phyloP scores from a whole-genome alignment of 352 stramenopile genomes.

The Globisporangium nagaii region DNA sequence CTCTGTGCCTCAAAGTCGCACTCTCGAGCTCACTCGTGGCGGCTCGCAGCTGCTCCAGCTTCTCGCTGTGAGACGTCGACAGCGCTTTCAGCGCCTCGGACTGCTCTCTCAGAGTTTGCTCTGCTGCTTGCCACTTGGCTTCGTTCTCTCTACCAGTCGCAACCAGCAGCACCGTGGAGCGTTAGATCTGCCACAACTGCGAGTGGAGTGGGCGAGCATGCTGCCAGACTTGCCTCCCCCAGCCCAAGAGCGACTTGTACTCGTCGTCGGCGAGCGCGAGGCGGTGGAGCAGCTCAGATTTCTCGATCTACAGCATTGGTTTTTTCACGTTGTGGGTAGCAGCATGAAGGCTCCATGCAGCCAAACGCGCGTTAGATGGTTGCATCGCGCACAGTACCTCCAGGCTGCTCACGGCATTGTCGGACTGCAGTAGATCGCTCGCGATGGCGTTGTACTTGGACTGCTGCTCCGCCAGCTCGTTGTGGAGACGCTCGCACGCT shows the following conservation, averaged over 20 bases:
- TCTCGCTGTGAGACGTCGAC: constrained; percentile 13
- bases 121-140: constrained; percentile 23
- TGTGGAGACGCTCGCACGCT: constrained; percentile 14
- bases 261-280: constrained; percentile 26
- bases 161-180: too few relatives aligned
- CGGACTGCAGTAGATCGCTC: constrained; percentile 21
- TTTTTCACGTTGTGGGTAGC: neutral
- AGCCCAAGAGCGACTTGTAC: constrained; percentile 25
- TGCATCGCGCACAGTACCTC: constrained; percentile 16
- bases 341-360: neutral
- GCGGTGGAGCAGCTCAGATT: constrained; percentile 20
- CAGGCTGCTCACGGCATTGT: constrained; percentile 12
- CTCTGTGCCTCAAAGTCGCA: constrained; percentile 9
- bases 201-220: too few relatives aligned
- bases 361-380: too few relatives aligned
- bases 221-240: constrained; percentile 25
- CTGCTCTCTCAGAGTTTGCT: constrained; percentile 34
- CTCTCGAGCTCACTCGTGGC: constrained; percentile 17
- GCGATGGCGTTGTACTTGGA: constrained; percentile 15
- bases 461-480: constrained; percentile 17
- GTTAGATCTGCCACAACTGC: too few relatives aligned
- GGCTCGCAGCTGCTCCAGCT: constrained; percentile 17
- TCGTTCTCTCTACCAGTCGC: constrained; percentile 46
- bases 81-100: constrained; percentile 35
- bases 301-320: neutral